phyloP scores from a whole-genome alignment of 768 basidiomycete genomes.

The Naganishia onofrii region DNA sequence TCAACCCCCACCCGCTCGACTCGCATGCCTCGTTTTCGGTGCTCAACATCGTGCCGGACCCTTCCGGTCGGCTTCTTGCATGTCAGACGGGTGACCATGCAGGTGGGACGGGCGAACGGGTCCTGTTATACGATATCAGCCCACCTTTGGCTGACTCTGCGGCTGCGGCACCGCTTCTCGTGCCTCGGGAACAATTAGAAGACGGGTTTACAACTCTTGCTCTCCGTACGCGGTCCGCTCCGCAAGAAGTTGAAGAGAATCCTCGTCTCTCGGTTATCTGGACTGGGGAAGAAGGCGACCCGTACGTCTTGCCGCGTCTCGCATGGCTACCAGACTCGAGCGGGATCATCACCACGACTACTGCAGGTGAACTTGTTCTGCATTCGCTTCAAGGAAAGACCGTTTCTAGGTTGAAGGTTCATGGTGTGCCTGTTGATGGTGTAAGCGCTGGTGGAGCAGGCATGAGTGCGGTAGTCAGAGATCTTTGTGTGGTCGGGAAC shows the following conservation, averaged over 20 bases:
- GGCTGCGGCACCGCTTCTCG: background rate
- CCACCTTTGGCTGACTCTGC: constrained; percentile 31
- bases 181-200: background rate
- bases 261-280: constrained; percentile 46
- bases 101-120: constrained; percentile 45
- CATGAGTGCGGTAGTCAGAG: constrained; percentile 45
- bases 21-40: constrained; percentile 49
- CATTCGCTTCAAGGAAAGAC: constrained; percentile 39
- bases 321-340: constrained; percentile 49
- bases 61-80: constrained; percentile 43
- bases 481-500: constrained; percentile 31
- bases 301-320: constrained; percentile 49
- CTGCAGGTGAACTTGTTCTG: constrained; percentile 46
- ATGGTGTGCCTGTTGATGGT: constrained; percentile 25
- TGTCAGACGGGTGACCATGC: constrained; percentile 51
- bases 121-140: constrained; percentile 46
- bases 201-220: background rate
- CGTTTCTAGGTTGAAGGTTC: constrained; percentile 41
- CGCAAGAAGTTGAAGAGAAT: background rate
- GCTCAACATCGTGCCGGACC: constrained; percentile 47
- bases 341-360: constrained; percentile 47
- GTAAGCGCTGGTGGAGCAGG: constrained; percentile 36
- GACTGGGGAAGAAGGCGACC: constrained; percentile 43
- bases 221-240: background rate
- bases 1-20: constrained; percentile 50